Percentiles rank a stretch among this genome's conserved stretches.
phyloP scores from a whole-genome alignment of 306 rosid species.

The Hippophae rhamnoides region DNA sequence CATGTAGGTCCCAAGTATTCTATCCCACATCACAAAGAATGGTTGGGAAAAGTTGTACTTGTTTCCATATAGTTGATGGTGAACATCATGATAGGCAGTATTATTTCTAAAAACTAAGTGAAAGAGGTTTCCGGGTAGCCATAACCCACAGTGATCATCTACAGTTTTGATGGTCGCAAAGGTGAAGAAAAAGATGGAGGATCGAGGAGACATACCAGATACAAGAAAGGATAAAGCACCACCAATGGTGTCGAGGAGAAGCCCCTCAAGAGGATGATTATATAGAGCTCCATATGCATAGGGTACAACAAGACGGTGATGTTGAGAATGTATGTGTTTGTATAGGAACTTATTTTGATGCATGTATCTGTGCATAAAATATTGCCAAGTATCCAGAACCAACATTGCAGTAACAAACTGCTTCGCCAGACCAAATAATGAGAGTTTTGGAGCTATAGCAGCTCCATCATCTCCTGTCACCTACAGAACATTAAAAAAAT shows the following conservation, averaged over 20 bases:
- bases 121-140: slow-evolving; percentile 75
- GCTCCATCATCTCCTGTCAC: slow-evolving; percentile 37
- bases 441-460: slow-evolving; percentile 37
- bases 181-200: slow-evolving; percentile 67
- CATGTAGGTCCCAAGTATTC: slow-evolving; percentile 73
- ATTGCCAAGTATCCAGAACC: slow-evolving; percentile 88
- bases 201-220: slow-evolving; percentile 78
- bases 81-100: slow-evolving; percentile 84
- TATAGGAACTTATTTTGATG: slow-evolving; percentile 83
- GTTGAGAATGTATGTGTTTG: slow-evolving; percentile 75
- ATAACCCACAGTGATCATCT: slow-evolving; percentile 82
- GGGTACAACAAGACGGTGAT: slow-evolving; percentile 70
- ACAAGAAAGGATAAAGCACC: slow-evolving; percentile 70
- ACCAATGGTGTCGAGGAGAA: slow-evolving; percentile 75
- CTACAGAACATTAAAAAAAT: slow-evolving; percentile 11
- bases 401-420: slow-evolving; percentile 73
- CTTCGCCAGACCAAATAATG: slow-evolving; percentile 33
- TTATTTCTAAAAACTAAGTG: slow-evolving; percentile 69
- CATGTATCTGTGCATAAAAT: slow-evolving; percentile 83
- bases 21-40: slow-evolving; percentile 80
- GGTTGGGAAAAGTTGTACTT: slow-evolving; percentile 86
- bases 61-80: slow-evolving; percentile 79
- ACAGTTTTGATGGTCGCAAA: slow-evolving; percentile 72
- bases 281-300: slow-evolving; percentile 88
- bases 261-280: slow-evolving; percentile 84